Evolutionary conservation across 2,329 filamentous ascomycete genomes (phyloP), one percentile per base, ranked within the genome.

Genomic region (Canariomyces notabilis): DNA sequence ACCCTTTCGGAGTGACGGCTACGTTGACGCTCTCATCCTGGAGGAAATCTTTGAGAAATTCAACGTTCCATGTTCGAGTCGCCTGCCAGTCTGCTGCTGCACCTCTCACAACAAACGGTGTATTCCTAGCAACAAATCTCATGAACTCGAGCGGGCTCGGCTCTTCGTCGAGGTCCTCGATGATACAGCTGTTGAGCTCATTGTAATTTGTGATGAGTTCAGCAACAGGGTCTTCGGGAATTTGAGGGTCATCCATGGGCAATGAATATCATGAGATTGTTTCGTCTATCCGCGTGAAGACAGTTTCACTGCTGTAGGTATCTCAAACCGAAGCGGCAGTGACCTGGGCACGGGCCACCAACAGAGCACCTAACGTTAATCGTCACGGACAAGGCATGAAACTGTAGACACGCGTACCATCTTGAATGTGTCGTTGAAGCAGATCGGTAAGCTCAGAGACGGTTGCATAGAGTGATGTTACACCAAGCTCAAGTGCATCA

Each of bases 81-180:
- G 87, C 85, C 32, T 69, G 67, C 85, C 86, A 91, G 29, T 73
- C 64, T 1, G 59, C 60, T 1, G 84, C 84, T 3, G 74, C 85
- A 7, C 73, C 68, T 31, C 83, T 75, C 21, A 90, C 69, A 2
- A 91, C 77, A 56, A 91, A 90, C 0, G 87, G 87, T 1, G 80
- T 76, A 61, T 91, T 93, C 29, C 71, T 74, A 14, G 83, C 75
- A 16, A 90, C 85, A 64, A 81, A 84, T 58, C 85, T 79, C 80
- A 89, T 85, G 61, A 91, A 91, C 59, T 90, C 83, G 5, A 93
- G 74, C 0, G 87, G 77, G 21, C 82, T 86, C 4, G 87, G 87
- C 39, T 83, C 78, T 34, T 77, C 70, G 12, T 70, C 35, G 2
- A 89, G 72, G 55, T 82, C 79, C 37, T 85, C 76, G 46, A 89